Percentiles rank a stretch among this genome's conserved stretches.
phyloP scores from a whole-genome alignment of 2,329 filamentous ascomycete species.

The Colletotrichum sp. region DNA sequence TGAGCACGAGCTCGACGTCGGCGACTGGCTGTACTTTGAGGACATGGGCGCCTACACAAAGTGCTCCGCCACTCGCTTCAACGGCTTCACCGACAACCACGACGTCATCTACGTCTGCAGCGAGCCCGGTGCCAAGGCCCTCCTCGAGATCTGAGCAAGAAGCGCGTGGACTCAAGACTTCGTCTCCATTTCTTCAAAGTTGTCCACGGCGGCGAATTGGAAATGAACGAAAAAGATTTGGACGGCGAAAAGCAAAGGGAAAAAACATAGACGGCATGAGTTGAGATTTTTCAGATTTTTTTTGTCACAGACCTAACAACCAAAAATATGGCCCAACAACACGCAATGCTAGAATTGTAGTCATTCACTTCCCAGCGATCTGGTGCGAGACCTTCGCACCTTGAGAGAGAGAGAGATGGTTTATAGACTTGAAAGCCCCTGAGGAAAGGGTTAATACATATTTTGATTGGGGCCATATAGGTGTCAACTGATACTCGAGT shows the following conservation, averaged over 20 bases:
- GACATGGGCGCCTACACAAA: constrained; percentile 99
- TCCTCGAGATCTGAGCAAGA: constrained; percentile 52
- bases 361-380: not conserved
- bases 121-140: constrained; percentile 82
- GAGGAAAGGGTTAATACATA: not conserved
- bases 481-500: not conserved
- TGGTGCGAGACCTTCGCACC: not conserved
- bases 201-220: not conserved
- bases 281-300: not conserved
- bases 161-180: not conserved
- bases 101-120: constrained; percentile 95
- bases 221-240: not conserved
- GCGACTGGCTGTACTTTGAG: constrained; percentile 98
- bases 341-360: not conserved
- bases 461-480: not conserved
- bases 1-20: constrained; percentile 79
- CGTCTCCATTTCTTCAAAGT: not conserved
- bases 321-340: not conserved
- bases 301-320: not conserved
- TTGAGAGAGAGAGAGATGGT: not conserved
- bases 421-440: not conserved
- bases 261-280: not conserved
- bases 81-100: constrained; percentile 92
- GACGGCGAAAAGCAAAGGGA: not conserved
- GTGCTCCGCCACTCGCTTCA: constrained; percentile 97